Evolutionary conservation across 495 filamentous ascomycete species (phyloP).

Genomic region (Cercophora newfieldiana): DNA sequence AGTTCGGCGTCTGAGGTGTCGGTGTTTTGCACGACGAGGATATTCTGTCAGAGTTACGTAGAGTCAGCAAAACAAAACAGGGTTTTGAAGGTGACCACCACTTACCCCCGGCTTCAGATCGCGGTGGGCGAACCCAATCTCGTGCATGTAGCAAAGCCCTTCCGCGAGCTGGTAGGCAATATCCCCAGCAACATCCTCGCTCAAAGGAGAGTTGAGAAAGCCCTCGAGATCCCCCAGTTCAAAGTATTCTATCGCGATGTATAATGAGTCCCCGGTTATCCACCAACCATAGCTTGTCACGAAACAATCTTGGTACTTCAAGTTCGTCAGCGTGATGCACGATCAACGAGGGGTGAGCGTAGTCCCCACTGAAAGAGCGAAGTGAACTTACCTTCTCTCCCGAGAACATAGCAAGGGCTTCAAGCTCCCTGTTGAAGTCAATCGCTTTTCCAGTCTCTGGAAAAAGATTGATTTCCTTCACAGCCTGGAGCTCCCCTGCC

Average conservation of each 20-base stretch:
- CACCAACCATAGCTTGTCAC: neutral
- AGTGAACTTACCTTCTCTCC: neutral
- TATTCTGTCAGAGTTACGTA: neutral
- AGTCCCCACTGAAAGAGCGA: neutral
- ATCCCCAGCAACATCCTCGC: neutral
- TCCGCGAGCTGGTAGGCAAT: neutral
- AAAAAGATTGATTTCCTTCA: neutral
- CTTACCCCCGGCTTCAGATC: neutral
- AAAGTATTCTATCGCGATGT: constrained; percentile 2
- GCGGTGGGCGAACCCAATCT: neutral
- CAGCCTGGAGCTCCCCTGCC: neutral
- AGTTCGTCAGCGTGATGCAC: neutral
- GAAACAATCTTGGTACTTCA: neutral
- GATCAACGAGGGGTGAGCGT: neutral
- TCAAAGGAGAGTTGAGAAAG: neutral
- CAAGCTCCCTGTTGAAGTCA: neutral
- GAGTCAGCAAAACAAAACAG: neutral
- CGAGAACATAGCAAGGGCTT: neutral
- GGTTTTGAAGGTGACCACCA: no score
- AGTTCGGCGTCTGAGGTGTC: neutral
- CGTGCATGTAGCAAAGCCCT: constrained; percentile 2
- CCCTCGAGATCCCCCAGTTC: neutral
- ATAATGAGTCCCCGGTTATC: neutral
- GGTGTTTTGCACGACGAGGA: neutral
- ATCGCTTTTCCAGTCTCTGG: neutral